phyloP scores from a whole-genome alignment of 2,329 filamentous ascomycete genomes.

The Aspergillus costaricaensis region DNA sequence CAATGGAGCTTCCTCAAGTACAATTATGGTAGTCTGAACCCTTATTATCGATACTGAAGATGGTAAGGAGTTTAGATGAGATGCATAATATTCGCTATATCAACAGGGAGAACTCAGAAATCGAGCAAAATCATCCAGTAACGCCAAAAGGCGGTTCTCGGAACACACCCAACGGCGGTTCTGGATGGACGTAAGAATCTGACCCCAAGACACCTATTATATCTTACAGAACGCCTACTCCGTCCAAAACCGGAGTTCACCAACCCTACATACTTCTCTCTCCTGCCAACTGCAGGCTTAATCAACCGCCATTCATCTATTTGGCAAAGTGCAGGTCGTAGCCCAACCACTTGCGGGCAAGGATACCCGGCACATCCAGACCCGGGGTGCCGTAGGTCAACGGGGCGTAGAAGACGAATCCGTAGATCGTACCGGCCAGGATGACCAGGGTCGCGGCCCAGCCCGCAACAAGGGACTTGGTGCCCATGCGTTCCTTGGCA shows the following conservation, averaged over 20 bases:
- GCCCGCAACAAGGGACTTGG: conserved; percentile 72
- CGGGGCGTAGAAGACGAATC: conserved; percentile 92
- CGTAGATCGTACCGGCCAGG: conserved; percentile 66
- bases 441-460: conserved; percentile 80
- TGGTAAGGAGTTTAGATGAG: background rate
- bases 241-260: background rate
- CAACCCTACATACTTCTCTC: background rate
- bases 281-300: background rate
- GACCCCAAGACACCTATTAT: background rate
- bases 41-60: background rate
- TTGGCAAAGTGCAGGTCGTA: conserved; percentile 99
- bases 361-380: conserved; percentile 73
- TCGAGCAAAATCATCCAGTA: background rate
- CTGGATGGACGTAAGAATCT: background rate
- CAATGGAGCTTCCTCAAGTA: background rate
- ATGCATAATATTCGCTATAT: conserved; percentile 3
- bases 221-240: conserved; percentile 1
- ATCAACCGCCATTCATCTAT: conserved; percentile 53
- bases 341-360: conserved; percentile 88
- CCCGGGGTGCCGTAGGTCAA: conserved; percentile 95
- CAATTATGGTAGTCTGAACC: background rate
- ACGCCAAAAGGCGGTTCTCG: background rate
- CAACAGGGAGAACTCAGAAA: background rate
- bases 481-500: conserved; percentile 78
- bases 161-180: background rate